Evolutionary conservation across 2,329 filamentous ascomycete species (phyloP), one percentile per base, ranked within the genome.

Genomic region (Penicillium frequentans): DNA sequence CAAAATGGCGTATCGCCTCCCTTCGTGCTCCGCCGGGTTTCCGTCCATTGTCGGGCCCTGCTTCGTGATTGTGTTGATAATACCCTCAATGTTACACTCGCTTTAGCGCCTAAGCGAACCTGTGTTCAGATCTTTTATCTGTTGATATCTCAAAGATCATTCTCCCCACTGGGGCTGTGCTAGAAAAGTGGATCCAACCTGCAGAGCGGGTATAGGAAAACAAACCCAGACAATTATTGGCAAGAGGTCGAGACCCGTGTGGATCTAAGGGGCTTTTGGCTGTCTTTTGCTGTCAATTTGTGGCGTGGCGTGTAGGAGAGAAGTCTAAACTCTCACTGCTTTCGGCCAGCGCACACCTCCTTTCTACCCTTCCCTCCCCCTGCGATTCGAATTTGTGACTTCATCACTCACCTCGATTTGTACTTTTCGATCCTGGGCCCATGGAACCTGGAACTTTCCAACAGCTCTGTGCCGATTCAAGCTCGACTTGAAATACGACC

Each of bases 1-100:
- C 70, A 72, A 62, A 31, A 54, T 58, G 61, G 43, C 21, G 23
- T 29, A 27, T 19, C 29, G n/a, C 14, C 45, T 26, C 26, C 45
- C 26, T 16, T 46, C 7, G 13, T 47, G 16, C 45, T 27, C 45
- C 45, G 45, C 45, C 45, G 45, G 45, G 7, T 21, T 31, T 47
- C 45, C 45, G 45, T 46, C 43, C 23, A 16, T 46, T 46, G 35
- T n/a, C 16, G 35, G 35, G 16, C 19, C n/a, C 27, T 29, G 27
- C 27, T 37, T 13, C 29, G 14, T 14, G 11, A 13, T 31, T 14
- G 5, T 29, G 27, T 4, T 11, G 27, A 11, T 29, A 31, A 29
- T 31, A 3, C 29, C 11, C 11, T 31, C 39, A 21, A 26, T 44
- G 13, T 24, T 24, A 21, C 21, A 16, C 23, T 23, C 24, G 13